These are phyloP conservation scores for Trichoderma simmonsii DNA, from an alignment of 2,329 filamentous ascomycete genomes.

Conservation along the genomic window DNA sequence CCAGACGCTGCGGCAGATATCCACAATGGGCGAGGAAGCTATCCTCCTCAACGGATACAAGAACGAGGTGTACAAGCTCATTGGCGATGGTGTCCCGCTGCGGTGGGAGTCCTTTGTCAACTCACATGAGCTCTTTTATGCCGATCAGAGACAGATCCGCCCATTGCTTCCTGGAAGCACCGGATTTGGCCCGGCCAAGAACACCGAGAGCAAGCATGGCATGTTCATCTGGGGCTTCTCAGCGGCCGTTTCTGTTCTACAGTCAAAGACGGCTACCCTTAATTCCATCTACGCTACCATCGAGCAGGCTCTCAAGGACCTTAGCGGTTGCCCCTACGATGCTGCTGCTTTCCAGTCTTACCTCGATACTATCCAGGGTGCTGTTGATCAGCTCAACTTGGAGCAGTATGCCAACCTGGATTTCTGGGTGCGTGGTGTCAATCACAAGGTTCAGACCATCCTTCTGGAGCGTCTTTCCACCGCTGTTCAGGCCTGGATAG, in stretches of 20 bases:
- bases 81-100: conserved; percentile 82
- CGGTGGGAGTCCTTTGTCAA: conserved; percentile 98
- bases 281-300: conserved; percentile 74
- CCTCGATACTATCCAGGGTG: conserved; percentile 81
- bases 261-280: conserved; percentile 79
- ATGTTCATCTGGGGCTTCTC: conserved; percentile 96
- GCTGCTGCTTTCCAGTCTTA: conserved; percentile 73
- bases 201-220: conserved; percentile 85
- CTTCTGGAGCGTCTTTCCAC: conserved; percentile 78
- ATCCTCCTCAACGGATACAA: conserved; percentile 87
- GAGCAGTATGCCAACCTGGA: conserved; percentile 93
- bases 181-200: conserved; percentile 47
- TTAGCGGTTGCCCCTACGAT: conserved; percentile 82
- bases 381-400: conserved; percentile 93
- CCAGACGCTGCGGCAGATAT: conserved; percentile 81
- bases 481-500: conserved; percentile 83
- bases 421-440: conserved; percentile 86
- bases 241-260: conserved; percentile 78
- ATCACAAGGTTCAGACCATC: conserved; percentile 76
- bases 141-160: conserved; percentile 44
- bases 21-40: conserved; percentile 81
- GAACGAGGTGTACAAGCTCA: conserved; percentile 80
- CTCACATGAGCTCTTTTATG: conserved; percentile 82
- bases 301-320: conserved; percentile 77
- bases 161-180: conserved; percentile 39